Conservation (phyloP, 2,329 filamentous ascomycete genomes). For the Trichoderma polysporum region DNA sequence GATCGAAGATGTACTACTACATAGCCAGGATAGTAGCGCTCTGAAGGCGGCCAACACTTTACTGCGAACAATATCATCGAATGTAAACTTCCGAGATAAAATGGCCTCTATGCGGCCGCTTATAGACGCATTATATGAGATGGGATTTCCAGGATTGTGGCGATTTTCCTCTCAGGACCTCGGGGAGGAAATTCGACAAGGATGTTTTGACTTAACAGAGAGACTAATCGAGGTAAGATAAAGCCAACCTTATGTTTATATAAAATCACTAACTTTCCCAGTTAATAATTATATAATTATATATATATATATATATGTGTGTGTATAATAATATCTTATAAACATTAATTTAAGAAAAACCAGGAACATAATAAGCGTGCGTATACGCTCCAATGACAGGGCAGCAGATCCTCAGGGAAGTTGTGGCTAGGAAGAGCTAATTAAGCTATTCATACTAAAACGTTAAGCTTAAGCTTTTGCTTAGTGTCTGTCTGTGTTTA, state of each 20-base stretch:
- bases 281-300: slow-evolving; percentile 1
- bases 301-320: background rate
- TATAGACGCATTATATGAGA: slow-evolving; percentile 54
- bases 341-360: too few species aligned
- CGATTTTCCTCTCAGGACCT: slow-evolving; percentile 53
- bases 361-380: too few species aligned
- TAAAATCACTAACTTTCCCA: background rate
- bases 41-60: slow-evolving; percentile 61
- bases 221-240: slow-evolving; percentile 58
- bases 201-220: slow-evolving; percentile 56
- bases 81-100: slow-evolving; percentile 49
- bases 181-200: slow-evolving; percentile 49
- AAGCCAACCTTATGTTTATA: background rate
- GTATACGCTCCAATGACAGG: too few species aligned
- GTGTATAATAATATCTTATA: background rate
- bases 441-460: too few species aligned
- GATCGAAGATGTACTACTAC: slow-evolving; percentile 61
- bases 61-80: slow-evolving; percentile 57
- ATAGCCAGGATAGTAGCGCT: slow-evolving; percentile 61
- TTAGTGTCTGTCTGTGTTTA: too few species aligned
- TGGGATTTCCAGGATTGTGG: slow-evolving; percentile 66
- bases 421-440: too few species aligned
- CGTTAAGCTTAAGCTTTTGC: too few species aligned
- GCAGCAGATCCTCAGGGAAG: too few species aligned
- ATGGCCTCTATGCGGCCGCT: slow-evolving; percentile 50